phyloP scores from a whole-genome alignment of 176 grass and related monocot genomes.

The Otatea glauca region DNA sequence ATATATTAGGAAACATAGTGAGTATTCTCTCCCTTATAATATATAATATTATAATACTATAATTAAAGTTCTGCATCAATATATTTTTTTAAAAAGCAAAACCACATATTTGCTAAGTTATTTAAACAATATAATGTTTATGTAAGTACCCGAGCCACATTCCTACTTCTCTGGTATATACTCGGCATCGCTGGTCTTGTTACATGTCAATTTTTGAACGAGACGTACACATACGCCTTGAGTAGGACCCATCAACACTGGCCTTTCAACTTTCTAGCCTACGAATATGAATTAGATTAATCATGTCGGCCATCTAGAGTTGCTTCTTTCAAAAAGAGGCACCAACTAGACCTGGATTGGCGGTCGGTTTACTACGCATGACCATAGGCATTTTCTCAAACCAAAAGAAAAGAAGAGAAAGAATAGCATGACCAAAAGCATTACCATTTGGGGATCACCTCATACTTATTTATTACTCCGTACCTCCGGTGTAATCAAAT shows the following conservation, averaged over 20 bases:
- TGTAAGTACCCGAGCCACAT: too few relatives aligned
- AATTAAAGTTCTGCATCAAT: too few relatives aligned
- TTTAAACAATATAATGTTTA: too few relatives aligned
- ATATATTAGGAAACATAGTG: too few relatives aligned
- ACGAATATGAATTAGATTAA: slow-evolving; percentile 17
- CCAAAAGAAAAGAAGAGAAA: neutral
- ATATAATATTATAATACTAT: too few relatives aligned
- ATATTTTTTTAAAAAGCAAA: too few relatives aligned
- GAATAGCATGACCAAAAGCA: slow-evolving; percentile 17
- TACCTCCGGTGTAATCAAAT: too few relatives aligned
- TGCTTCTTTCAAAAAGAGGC: neutral
- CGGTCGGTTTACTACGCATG: neutral
- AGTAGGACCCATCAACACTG: neutral
- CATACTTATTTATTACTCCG: slow-evolving; percentile 13
- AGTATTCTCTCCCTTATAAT: too few relatives aligned
- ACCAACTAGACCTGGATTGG: neutral
- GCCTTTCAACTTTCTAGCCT: slow-evolving; percentile 4
- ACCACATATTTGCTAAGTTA: too few relatives aligned
- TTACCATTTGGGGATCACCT: neutral
- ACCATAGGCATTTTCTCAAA: neutral
- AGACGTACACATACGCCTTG: slow-evolving; percentile 7
- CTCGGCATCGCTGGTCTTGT: neutral
- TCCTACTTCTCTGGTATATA: too few relatives aligned
- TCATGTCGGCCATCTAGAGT: slow-evolving; percentile 38
- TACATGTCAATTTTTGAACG: neutral